phyloP scores from a whole-genome alignment of 2,329 filamentous ascomycete species.

The Penicillium olsonii region DNA sequence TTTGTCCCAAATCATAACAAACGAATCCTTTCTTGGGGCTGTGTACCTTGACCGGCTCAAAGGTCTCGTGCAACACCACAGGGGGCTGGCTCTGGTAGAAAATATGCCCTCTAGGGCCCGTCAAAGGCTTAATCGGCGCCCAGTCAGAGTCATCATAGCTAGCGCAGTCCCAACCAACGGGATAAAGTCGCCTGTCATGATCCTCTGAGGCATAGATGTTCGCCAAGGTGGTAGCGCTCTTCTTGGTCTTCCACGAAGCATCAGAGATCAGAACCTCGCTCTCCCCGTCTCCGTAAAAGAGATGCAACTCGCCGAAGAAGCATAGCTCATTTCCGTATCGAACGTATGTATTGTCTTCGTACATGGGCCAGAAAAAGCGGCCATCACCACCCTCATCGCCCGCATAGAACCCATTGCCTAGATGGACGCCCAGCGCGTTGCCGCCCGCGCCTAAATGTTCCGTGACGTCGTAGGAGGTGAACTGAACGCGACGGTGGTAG shows the following conservation, averaged over 20 bases:
- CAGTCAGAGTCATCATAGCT: constrained; percentile 16
- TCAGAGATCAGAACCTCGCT: constrained; percentile 23
- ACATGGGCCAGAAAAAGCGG: constrained; percentile 30
- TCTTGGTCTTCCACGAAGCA: constrained; percentile 21
- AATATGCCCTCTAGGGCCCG: constrained; percentile 23
- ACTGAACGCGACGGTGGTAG: constrained; percentile 35
- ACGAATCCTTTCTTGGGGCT: constrained; percentile 14
- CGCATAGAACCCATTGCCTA: constrained; percentile 51
- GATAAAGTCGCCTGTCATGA: constrained; percentile 24
- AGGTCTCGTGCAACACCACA: constrained; percentile 24
- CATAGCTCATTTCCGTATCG: constrained; percentile 29
- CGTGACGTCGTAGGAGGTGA: constrained; percentile 48
- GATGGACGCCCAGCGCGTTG: constrained; percentile 41
- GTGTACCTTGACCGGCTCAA: constrained; percentile 15
- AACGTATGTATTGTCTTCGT: constrained; percentile 29
- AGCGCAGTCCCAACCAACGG: constrained; percentile 19
- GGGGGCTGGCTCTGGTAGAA: constrained; percentile 26
- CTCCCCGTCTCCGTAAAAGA: constrained; percentile 21
- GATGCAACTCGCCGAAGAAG: constrained; percentile 27
- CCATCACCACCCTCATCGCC: constrained; percentile 32
- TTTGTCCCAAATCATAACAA: constrained; percentile 26
- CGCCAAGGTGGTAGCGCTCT: constrained; percentile 24
- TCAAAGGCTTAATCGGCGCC: constrained; percentile 22
- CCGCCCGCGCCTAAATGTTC: constrained; percentile 30
- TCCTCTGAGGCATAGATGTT: constrained; percentile 29